Conservation (phyloP, 495 filamentous ascomycete species). For the Usnea hakonensis region DNA sequence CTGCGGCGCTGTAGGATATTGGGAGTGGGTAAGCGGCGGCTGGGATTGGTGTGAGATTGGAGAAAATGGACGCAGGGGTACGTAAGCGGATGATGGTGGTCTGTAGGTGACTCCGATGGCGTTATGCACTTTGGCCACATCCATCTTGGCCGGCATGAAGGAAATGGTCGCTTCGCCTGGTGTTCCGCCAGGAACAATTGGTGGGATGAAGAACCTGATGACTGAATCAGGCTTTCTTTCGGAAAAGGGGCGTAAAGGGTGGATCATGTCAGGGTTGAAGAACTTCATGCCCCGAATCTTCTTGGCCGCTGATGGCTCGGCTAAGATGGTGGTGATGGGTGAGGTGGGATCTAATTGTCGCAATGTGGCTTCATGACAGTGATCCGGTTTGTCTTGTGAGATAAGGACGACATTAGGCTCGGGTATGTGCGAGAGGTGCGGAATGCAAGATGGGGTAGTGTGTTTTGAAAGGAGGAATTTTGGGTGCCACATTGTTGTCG, state of each 20-base stretch:
- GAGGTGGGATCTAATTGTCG: slow-evolving; percentile 47
- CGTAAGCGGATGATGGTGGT: slow-evolving; percentile 35
- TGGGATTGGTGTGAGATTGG: slow-evolving; percentile 24
- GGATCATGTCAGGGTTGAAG: slow-evolving; percentile 49
- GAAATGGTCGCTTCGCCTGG: slow-evolving; percentile 59
- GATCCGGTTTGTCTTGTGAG: slow-evolving; percentile 62
- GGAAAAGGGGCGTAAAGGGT: slow-evolving; percentile 44
- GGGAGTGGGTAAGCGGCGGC: slow-evolving; percentile 6
- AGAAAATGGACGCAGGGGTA: slow-evolving; percentile 26
- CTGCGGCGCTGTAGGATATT: slow-evolving; percentile 1
- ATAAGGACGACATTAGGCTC: slow-evolving; percentile 59
- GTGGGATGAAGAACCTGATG: slow-evolving; percentile 41
- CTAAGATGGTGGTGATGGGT: slow-evolving; percentile 52
- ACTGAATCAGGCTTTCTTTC: slow-evolving; percentile 36
- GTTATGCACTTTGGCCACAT: slow-evolving; percentile 53
- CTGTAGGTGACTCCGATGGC: slow-evolving; percentile 66
- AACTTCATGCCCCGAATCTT: slow-evolving; percentile 57
- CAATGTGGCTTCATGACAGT: slow-evolving; percentile 62
- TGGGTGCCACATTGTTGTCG: slow-evolving; percentile 52
- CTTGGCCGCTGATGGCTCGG: slow-evolving; percentile 53
- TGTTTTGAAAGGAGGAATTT: slow-evolving; percentile 53
- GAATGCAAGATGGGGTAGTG: slow-evolving; percentile 46
- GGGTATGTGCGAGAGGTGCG: slow-evolving; percentile 51
- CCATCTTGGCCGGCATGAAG: slow-evolving; percentile 52
- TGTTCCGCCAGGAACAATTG: slow-evolving; percentile 36